phyloP scores from a whole-genome alignment of 495 filamentous ascomycete genomes.

The Cenococcum geophilum region DNA sequence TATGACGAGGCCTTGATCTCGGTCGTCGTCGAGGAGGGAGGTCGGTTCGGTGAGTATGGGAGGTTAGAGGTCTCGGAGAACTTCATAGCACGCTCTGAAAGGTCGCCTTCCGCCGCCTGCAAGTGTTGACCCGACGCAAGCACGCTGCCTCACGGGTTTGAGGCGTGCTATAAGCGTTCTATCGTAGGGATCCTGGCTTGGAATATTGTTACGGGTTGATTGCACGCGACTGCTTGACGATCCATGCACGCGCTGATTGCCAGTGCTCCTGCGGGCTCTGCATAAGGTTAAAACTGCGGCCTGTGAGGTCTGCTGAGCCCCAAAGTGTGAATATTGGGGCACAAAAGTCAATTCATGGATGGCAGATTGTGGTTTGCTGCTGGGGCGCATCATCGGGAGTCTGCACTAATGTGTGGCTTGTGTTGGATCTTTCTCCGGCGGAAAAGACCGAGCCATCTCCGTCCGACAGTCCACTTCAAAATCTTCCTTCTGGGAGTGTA shows the following conservation, averaged over 20 bases:
- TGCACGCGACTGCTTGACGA: slow-evolving; percentile 8
- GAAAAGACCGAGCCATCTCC: too few species aligned
- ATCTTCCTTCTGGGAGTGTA: not conserved
- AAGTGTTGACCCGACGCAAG: not conserved
- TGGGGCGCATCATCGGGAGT: not conserved
- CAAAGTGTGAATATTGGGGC: not conserved
- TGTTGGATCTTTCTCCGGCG: not conserved
- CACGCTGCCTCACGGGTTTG: slow-evolving; percentile 3
- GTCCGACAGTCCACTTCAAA: too few species aligned
- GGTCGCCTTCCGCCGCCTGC: not conserved
- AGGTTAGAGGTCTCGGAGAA: not conserved
- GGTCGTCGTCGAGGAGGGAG: slow-evolving; percentile 1
- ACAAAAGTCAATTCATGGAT: not conserved
- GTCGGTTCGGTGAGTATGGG: not conserved
- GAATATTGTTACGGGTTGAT: slow-evolving; percentile 13
- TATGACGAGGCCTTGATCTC: not conserved
- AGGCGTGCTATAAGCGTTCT: slow-evolving; percentile 10
- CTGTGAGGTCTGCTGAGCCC: not conserved
- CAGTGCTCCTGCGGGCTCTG: not conserved
- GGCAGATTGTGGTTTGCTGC: not conserved
- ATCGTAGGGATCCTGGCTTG: slow-evolving; percentile 12
- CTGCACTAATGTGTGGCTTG: not conserved
- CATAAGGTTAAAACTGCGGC: slow-evolving; percentile 3
- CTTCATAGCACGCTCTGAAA: slow-evolving; percentile 3
- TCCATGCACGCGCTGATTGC: slow-evolving; percentile 8